phyloP scores from a whole-genome alignment of 805 yeast species.

The Metschnikowia amazonensis region DNA sequence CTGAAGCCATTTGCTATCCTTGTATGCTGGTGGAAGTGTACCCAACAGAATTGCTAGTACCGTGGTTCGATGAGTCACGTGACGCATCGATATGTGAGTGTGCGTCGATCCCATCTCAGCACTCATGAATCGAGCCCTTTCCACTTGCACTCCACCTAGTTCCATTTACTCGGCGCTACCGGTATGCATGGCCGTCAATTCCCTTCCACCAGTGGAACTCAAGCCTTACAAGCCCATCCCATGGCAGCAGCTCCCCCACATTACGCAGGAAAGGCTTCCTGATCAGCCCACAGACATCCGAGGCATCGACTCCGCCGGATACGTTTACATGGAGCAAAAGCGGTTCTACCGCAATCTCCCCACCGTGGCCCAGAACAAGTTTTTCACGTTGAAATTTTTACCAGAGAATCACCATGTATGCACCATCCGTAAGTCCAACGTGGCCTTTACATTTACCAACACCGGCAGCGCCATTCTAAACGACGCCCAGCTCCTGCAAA shows the following conservation, averaged over 20 bases:
- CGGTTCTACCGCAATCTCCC: conserved; percentile 16
- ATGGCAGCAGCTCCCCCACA: conserved; percentile 16
- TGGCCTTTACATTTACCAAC: conserved; percentile 35
- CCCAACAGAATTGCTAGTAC: too few relatives aligned
- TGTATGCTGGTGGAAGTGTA: too few relatives aligned
- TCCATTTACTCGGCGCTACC: background rate
- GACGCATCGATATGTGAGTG: background rate
- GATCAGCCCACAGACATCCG: conserved; percentile 29
- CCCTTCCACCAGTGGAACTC: background rate
- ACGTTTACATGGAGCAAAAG: conserved; percentile 12
- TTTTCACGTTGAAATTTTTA: conserved; percentile 26
- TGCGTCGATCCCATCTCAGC: background rate
- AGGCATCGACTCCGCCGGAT: conserved; percentile 30
- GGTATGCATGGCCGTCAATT: background rate
- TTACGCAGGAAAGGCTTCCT: conserved; percentile 21
- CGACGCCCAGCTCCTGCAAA: conserved; percentile 20
- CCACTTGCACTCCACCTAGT: background rate
- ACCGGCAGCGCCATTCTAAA: conserved; percentile 28
- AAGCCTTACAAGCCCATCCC: background rate
- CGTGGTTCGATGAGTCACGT: background rate
- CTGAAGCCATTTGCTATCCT: background rate
- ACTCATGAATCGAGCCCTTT: background rate
- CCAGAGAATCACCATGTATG: conserved; percentile 29
- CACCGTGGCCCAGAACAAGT: conserved; percentile 17
- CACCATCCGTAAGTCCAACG: conserved; percentile 33